Percentiles rank a stretch among this genome's conserved stretches.
These are phyloP conservation scores for Tetrahymena thermophila DNA, from an alignment of 73 alveolate genomes.

Conservation along the genomic window DNA sequence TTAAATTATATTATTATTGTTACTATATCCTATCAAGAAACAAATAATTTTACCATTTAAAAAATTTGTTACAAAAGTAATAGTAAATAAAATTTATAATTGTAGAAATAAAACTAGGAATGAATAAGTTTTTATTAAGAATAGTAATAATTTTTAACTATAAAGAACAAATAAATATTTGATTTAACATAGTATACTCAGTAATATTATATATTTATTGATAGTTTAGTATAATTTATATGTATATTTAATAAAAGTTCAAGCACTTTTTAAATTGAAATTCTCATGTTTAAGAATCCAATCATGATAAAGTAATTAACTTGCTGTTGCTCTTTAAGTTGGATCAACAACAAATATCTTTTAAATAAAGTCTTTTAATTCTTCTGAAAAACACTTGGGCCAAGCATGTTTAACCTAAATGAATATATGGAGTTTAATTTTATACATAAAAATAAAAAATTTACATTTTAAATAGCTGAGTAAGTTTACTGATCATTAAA, in stretches of 20 bases:
- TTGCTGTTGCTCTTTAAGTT: background rate
- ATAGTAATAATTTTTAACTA: no score
- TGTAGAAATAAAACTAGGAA: no score
- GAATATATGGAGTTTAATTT: background rate
- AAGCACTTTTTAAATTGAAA: background rate
- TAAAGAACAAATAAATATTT: no score
- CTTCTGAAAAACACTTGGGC: background rate
- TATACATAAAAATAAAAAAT: background rate
- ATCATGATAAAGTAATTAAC: background rate
- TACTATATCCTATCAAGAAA: no score
- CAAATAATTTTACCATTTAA: no score
- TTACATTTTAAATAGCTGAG: background rate
- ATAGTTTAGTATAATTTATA: no score
- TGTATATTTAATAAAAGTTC: background rate
- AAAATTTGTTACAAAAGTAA: no score
- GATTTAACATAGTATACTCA: no score
- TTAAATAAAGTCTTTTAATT: background rate
- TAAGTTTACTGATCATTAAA: background rate
- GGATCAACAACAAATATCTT: background rate
- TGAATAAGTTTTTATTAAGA: no score
- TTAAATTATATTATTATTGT: no score
- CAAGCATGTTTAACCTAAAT: background rate
- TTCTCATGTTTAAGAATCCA: background rate
- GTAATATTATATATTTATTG: no score
- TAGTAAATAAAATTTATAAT: no score